Percentiles rank a stretch among this genome's conserved stretches.
phyloP scores from a whole-genome alignment of 805 yeast genomes.

The Hemisphaericaspora nanyangensis region DNA sequence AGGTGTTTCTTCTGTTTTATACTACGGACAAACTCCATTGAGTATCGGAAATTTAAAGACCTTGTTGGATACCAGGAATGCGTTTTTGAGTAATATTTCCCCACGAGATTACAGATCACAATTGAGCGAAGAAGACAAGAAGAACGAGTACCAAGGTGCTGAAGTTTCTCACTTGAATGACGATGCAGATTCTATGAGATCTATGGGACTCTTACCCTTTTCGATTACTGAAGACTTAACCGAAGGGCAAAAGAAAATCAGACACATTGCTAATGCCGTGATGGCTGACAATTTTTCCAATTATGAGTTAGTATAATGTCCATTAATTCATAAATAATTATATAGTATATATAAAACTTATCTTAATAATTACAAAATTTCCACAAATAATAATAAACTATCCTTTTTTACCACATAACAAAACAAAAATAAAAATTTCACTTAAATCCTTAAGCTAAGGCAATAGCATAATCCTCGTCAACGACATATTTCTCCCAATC shows the following conservation, averaged over 20 bases:
- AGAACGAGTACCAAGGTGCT: slow-evolving; percentile 20
- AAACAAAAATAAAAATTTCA: not conserved
- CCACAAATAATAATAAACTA: not conserved
- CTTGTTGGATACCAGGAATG: slow-evolving; percentile 12
- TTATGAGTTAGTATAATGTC: too few species aligned
- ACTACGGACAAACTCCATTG: slow-evolving; percentile 34
- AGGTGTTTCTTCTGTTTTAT: slow-evolving; percentile 37
- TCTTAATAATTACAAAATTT: too few species aligned
- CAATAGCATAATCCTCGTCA: slow-evolving; percentile 19
- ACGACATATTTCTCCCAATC: slow-evolving; percentile 32
- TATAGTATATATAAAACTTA: too few species aligned
- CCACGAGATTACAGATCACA: slow-evolving; percentile 14
- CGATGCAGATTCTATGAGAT: slow-evolving; percentile 17
- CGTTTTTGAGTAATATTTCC: slow-evolving; percentile 10
- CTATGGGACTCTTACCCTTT: slow-evolving; percentile 24
- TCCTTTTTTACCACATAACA: not conserved
- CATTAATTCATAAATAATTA: too few species aligned
- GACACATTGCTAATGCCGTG: slow-evolving; percentile 21
- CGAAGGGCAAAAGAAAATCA: slow-evolving; percentile 20
- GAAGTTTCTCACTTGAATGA: slow-evolving; percentile 10
- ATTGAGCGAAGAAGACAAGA: slow-evolving; percentile 11
- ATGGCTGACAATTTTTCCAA: slow-evolving; percentile 4
- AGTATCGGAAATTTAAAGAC: slow-evolving; percentile 12
- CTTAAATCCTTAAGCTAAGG: slow-evolving; percentile 15
- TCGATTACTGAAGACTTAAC: slow-evolving; percentile 17